These are phyloP conservation scores for Podila horticola DNA, from an alignment of 192 early-diverging fungal species.

Conservation along the genomic window DNA sequence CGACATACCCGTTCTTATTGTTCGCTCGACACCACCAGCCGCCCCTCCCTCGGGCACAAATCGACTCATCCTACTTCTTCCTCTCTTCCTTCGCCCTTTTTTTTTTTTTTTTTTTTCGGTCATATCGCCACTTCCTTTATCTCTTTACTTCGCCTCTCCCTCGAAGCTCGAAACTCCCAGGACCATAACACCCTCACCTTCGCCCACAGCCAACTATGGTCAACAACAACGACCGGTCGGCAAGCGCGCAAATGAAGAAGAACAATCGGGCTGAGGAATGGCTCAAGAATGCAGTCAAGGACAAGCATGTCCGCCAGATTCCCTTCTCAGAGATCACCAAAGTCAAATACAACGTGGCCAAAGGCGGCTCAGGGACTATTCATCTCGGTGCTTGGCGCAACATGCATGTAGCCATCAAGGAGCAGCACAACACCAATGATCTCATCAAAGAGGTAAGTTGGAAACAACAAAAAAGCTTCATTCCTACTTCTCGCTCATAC, in stretches of 20 bases:
- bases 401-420: conserved; percentile 53
- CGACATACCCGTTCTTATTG: too few relatives aligned
- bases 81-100: not conserved
- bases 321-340: conserved; percentile 51
- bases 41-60: too few relatives aligned
- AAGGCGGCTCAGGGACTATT: conserved; percentile 47
- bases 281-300: conserved; percentile 51
- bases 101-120: not conserved
- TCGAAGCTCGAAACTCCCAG: not conserved
- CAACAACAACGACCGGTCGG: conserved; percentile 26
- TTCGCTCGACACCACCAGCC: too few relatives aligned
- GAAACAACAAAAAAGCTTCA: not conserved
- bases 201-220: conserved; percentile 12
- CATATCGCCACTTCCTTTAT: not conserved
- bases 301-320: conserved; percentile 49
- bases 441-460: conserved; percentile 49
- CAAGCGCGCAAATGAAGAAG: conserved; percentile 38
- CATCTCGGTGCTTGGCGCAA: conserved; percentile 52
- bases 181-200: not conserved
- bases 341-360: conserved; percentile 52
- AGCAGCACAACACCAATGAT: conserved; percentile 47
- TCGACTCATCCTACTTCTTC: too few relatives aligned
- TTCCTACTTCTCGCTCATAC: not conserved
- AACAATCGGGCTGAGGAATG: conserved; percentile 50
- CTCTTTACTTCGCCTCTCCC: not conserved